These are phyloP conservation scores for Dothideomycetes sp. DNA, from an alignment of 2,329 filamentous ascomycete genomes.

Conservation along the genomic window DNA sequence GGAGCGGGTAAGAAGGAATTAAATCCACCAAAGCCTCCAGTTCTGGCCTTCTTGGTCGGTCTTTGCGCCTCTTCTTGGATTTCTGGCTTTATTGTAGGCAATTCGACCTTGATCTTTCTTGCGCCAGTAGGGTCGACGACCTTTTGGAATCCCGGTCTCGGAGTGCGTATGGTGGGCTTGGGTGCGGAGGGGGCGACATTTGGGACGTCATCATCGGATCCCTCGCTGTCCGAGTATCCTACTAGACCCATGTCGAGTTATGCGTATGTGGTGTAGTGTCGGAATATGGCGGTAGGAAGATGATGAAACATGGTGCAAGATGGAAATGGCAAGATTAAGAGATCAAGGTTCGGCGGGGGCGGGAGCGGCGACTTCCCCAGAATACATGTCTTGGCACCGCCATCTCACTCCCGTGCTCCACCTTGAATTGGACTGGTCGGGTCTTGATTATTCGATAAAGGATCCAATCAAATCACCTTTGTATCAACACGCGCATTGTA, in stretches of 20 bases:
- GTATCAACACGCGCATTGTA: too few relatives aligned
- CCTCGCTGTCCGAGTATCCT: conserved; percentile 71
- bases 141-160: conserved; percentile 50
- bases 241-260: conserved; percentile 56
- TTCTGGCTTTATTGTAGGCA: conserved; percentile 46
- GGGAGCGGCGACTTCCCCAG: too few relatives aligned
- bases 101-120: conserved; percentile 72
- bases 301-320: background rate
- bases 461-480: too few relatives aligned
- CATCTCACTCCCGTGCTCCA: too few relatives aligned
- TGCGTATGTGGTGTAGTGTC: conserved; percentile 11
- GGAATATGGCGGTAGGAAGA: background rate
- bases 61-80: conserved; percentile 34
- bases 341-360: too few relatives aligned
- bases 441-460: too few relatives aligned
- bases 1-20: conserved; percentile 79
- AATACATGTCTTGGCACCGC: too few relatives aligned
- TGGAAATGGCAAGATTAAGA: background rate
- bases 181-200: conserved; percentile 15
- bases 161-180: conserved; percentile 28
- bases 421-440: too few relatives aligned
- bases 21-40: conserved; percentile 63
- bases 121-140: conserved; percentile 72
- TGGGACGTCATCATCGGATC: conserved; percentile 47
- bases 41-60: conserved; percentile 60